Base-by-base conservation (phyloP, 2,329 filamentous ascomycete species). In the Stagonosporopsis vannaccii region DNA sequence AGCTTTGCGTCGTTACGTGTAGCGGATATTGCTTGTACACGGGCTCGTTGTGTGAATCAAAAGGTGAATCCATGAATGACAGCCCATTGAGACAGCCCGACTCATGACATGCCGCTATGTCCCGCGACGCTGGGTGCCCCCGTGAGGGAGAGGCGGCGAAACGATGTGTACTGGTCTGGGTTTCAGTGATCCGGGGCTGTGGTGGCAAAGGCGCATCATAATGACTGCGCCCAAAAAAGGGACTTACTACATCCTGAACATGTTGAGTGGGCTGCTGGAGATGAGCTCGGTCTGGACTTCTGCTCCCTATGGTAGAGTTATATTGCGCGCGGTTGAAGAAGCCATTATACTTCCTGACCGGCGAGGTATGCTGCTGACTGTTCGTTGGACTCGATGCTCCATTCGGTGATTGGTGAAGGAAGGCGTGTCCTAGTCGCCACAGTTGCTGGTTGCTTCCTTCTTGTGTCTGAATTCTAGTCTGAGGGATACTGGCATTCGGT, bases 171-270 rank as follows among this genome's bases (percentile, higher is more conserved):
- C 71, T 72, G 59, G 53, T 41, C 26, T 65, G 56, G 43, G 55
- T 65, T 63, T 74, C 67, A 71, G 67, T 58, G 59, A 66, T 51
- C 51, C 61, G 46, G 44, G 56, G 25, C 41, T 53, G 53, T 36
- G 60, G 50, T 43, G 50, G 49, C 7, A 42, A 13, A 50, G 59
- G 53, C 52, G 57, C 58, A 56, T 56, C 54, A 35, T 46, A 59
- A 58, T 54, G 61, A 42, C 50, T 65, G 56, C 51, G 64, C 41
- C 58, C 63, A 59, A 79, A 78, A 59, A 77, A 78, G 9, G 77
- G 75, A 72, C 77, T 79, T 65, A 74, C 67, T 50, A 78, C 72
- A 67, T 36, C 71, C 41, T 72, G 62, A 45, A 63, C 48, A 51
- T 65, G 60, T 15, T 47, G 54, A 4, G 36, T 45, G n/a, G 65